Conservation (phyloP, 1,284 basidiomycete genomes). For the Vanrija pseudolonga region DNA sequence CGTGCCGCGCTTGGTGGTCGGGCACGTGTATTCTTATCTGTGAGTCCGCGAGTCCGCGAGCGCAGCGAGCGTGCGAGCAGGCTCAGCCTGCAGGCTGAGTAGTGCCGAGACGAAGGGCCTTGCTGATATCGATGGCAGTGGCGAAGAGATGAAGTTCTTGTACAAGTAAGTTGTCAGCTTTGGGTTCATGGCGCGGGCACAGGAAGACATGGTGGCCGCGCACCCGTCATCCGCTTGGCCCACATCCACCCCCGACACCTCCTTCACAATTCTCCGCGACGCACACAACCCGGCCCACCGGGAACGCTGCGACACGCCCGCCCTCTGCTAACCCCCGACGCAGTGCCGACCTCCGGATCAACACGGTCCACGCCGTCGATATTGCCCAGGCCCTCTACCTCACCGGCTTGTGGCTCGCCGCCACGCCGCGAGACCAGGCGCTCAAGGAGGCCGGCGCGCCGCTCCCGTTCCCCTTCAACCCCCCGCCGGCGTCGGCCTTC, state of each 20-base stretch:
- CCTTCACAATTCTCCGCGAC: background rate
- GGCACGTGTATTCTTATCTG: slow-evolving; percentile 72
- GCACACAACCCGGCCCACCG: background rate
- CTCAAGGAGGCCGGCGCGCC: slow-evolving; percentile 60
- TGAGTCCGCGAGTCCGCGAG: slow-evolving; percentile 11
- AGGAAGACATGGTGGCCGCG: too few species aligned
- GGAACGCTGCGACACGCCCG: too few species aligned
- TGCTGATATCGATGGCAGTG: slow-evolving; percentile 37
- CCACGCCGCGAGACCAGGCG: slow-evolving; percentile 18
- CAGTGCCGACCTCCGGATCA: slow-evolving; percentile 67
- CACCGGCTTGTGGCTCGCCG: slow-evolving; percentile 46
- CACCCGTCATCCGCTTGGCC: background rate
- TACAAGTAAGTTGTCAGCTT: slow-evolving; percentile 48
- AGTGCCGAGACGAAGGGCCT: too few species aligned
- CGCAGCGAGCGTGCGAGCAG: background rate
- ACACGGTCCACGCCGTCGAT: slow-evolving; percentile 76
- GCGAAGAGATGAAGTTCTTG: slow-evolving; percentile 82
- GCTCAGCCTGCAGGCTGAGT: too few species aligned
- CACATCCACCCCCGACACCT: too few species aligned
- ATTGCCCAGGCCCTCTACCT: slow-evolving; percentile 71
- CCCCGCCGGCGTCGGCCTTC: slow-evolving; percentile 4
- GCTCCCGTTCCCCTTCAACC: slow-evolving; percentile 55
- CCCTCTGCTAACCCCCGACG: slow-evolving; percentile 3
- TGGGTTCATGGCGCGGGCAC: too few species aligned
- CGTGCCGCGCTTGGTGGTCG: slow-evolving; percentile 66